A percentile compares a stretch with the other conserved stretches of the same genome.
phyloP scores from a whole-genome alignment of 495 filamentous ascomycete genomes.

The Ramalina intermedia region DNA sequence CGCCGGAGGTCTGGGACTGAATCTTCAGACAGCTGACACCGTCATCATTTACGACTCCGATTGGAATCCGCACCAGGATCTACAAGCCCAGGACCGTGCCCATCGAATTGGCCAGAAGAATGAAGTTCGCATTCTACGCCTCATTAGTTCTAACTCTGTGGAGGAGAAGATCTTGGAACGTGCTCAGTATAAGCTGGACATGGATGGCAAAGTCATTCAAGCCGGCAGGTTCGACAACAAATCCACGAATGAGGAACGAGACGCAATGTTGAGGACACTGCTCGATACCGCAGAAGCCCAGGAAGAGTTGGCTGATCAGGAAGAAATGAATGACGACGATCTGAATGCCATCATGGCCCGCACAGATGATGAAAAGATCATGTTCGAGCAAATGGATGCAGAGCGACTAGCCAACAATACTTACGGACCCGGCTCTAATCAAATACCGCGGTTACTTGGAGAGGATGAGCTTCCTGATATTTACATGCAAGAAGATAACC shows the following conservation, averaged over 20 bases:
- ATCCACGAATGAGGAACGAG: slow-evolving; percentile 94
- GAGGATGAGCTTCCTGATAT: slow-evolving; percentile 88
- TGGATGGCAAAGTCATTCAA: slow-evolving; percentile 99
- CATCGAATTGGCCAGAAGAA: slow-evolving; percentile 99
- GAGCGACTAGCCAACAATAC: slow-evolving; percentile 44
- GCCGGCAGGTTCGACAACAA: slow-evolving; percentile 99
- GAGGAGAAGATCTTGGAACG: slow-evolving; percentile 98
- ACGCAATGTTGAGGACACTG: slow-evolving; percentile 83
- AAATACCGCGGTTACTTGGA: slow-evolving; percentile 62
- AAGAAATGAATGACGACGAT: slow-evolving; percentile 96
- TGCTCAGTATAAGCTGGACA: slow-evolving; percentile 93
- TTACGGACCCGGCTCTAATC: slow-evolving; percentile 58
- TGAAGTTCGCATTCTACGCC: slow-evolving; percentile 85
- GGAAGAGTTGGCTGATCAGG: slow-evolving; percentile 65
- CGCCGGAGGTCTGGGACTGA: slow-evolving; percentile 93
- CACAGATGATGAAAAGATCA: slow-evolving; percentile 51
- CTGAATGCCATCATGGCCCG: slow-evolving; percentile 78
- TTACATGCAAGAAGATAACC: slow-evolving; percentile 75
- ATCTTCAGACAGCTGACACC: slow-evolving; percentile 92
- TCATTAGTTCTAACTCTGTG: slow-evolving; percentile 93
- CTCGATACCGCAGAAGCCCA: slow-evolving; percentile 80
- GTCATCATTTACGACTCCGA: slow-evolving; percentile 99
- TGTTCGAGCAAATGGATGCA: slow-evolving; percentile 67
- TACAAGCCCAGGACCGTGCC: slow-evolving; percentile 97
- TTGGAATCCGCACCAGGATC: slow-evolving; percentile 99